These are phyloP conservation scores for Starmerella bombicola DNA, from an alignment of 805 yeast genomes.

Conservation along the genomic window DNA sequence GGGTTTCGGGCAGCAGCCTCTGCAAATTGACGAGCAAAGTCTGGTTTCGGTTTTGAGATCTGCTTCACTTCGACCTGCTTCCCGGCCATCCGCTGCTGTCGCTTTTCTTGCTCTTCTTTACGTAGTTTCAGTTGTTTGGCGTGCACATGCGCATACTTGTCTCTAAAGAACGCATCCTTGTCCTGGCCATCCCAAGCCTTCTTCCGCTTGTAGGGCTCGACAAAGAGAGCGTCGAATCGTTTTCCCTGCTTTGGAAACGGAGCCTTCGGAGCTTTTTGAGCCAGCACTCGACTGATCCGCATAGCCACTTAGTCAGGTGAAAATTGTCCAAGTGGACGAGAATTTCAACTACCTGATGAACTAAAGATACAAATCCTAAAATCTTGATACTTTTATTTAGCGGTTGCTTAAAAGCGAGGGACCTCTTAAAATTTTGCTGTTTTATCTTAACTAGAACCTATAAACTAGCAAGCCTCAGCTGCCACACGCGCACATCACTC, in stretches of 20 bases:
- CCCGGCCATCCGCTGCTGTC: conserved; percentile 13
- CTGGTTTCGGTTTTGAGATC: conserved; percentile 10
- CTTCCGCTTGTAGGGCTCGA: conserved; percentile 22
- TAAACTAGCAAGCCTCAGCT: no score
- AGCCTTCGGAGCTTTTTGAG: conserved; percentile 10
- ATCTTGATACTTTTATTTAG: no score
- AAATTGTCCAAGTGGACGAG: no score
- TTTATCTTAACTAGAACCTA: no score
- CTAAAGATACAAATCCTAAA: no score
- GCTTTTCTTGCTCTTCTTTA: conserved; percentile 18
- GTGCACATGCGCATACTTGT: conserved; percentile 55
- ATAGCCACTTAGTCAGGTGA: no score
- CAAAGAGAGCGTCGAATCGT: conserved; percentile 17
- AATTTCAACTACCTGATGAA: no score
- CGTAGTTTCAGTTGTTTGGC: conserved; percentile 34
- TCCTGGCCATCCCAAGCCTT: conserved; percentile 66
- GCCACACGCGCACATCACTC: no score
- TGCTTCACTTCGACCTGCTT: conserved; percentile 1
- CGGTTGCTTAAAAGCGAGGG: no score
- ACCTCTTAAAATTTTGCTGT: no score
- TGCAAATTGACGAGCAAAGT: conserved; percentile 11
- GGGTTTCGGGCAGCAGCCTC: conserved; percentile 29
- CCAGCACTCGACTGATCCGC: not conserved
- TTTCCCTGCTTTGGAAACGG: conserved; percentile 15
- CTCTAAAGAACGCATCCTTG: conserved; percentile 50